Conservation (phyloP, 306 rosid species). For the Castanea crenata region DNA sequence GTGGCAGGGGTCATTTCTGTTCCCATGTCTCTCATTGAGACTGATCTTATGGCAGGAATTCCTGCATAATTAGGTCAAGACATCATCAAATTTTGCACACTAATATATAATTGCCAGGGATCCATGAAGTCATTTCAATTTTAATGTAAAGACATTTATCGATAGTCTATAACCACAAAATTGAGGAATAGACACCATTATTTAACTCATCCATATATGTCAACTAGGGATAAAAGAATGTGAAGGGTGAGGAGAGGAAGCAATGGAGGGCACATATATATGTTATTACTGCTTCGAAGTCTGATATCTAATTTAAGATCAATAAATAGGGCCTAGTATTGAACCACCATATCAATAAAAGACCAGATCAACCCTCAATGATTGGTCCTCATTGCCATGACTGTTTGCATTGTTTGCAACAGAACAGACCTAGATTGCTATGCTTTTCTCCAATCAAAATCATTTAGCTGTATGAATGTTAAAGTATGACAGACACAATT, state of each 20-base stretch:
- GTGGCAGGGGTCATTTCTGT: slow-evolving; percentile 95
- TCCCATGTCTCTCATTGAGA: slow-evolving; percentile 99
- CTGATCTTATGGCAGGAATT: slow-evolving; percentile 69
- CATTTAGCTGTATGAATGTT: background rate
- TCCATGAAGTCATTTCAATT: background rate
- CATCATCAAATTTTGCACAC: background rate
- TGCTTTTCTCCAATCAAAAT: background rate
- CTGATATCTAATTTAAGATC: background rate
- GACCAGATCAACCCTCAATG: background rate
- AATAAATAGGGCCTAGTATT: background rate
- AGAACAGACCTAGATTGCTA: background rate
- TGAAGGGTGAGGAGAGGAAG: background rate
- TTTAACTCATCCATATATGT: slow-evolving; percentile 14
- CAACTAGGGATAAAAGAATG: background rate
- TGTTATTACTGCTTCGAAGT: background rate
- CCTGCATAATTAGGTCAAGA: slow-evolving; percentile 44
- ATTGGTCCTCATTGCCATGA: background rate
- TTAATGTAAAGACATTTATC: background rate
- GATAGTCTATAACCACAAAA: background rate
- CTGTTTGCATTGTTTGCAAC: background rate
- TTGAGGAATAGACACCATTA: background rate
- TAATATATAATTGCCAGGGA: background rate
- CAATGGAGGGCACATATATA: background rate
- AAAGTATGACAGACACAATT: background rate
- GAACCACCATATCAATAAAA: slow-evolving; percentile 4